Evolutionary conservation across 2,329 filamentous ascomycete species (phyloP), one percentile per base, ranked within the genome.

Genomic region (Phoma herbarum): DNA sequence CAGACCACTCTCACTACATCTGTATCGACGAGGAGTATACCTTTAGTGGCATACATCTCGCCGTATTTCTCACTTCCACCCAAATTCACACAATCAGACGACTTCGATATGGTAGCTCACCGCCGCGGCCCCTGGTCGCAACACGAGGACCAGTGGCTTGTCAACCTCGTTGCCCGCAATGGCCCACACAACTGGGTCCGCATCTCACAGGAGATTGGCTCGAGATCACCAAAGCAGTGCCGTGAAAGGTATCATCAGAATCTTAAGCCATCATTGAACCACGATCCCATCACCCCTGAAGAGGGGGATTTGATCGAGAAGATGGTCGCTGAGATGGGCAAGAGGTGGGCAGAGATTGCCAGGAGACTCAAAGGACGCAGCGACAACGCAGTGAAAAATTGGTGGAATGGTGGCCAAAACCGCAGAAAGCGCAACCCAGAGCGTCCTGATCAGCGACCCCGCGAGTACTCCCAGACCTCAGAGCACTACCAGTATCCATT

Each of bases 351-450:
- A 2, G 92, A 97, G 74, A 97, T 97, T 72, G 92, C 93, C 43
- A 86, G 93, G 65, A 84, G 87, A 44, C 84, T 97, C 20, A 85
- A 89, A 53, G 92, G 92, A 64, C 89, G 93, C 72, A 96, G 93
- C 77, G 93, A 97, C 81, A 97, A 97, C 72, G 90, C 92, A 26
- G 92, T 97, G 63, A 97, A 97, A 86, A 97, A 97, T 78, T 97
- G 93, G 92, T 97, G 91, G 91, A 97, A 97, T 75, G 93, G 93
- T 48, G 91, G 90, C 75, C 90, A 93, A 84, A 97, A 97, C 80
- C 87, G 93, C 71, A 85, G 90, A 70, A 79, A 80, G 71, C 78
- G 81, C 61, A 76, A 75, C 52, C 72, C 72, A 29, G 74, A 76
- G n/a, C 72, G 70, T 53, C 66, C 57, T 31, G 72, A 73, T 9